phyloP scores from a whole-genome alignment of 2,329 filamentous ascomycete species.

The Xylaria sp. region DNA sequence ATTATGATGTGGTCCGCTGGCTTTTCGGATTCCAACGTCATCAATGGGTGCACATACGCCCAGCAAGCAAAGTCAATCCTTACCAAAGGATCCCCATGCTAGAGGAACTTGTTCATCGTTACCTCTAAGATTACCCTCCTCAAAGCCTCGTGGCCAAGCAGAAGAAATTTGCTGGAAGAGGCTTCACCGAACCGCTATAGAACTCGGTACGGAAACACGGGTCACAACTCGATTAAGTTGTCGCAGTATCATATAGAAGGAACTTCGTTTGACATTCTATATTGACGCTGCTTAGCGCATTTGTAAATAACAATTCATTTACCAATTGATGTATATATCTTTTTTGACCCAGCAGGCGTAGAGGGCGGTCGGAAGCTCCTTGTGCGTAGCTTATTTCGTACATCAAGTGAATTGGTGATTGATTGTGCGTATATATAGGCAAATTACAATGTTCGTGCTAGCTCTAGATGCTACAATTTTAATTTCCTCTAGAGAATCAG shows the following conservation, averaged over 20 bases:
- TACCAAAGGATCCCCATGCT: constrained; percentile 48
- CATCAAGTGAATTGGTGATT: no score
- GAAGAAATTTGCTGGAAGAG: constrained; percentile 1
- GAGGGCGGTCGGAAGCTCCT: neutral
- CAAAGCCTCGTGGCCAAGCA: neutral
- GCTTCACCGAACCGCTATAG: neutral
- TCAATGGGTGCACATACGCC: constrained; percentile 56
- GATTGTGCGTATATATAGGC: no score
- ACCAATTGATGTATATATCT: constrained; percentile 11
- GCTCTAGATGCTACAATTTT: no score
- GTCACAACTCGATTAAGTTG: constrained; percentile 23
- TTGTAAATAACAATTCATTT: constrained; percentile 13
- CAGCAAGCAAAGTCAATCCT: constrained; percentile 55
- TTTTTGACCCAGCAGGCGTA: neutral
- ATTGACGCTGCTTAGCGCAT: constrained; percentile 8
- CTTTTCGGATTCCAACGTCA: constrained; percentile 52
- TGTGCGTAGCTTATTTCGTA: neutral
- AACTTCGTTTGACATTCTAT: constrained; percentile 5
- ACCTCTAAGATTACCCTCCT: neutral
- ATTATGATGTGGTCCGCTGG: constrained; percentile 58
- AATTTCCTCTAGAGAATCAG: no score
- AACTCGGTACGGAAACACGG: neutral
- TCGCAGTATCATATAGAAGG: constrained; percentile 11
- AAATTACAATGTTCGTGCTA: no score
- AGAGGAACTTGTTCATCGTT: neutral